phyloP scores from a whole-genome alignment of 331 rosid species.

The Acacia concinna region DNA sequence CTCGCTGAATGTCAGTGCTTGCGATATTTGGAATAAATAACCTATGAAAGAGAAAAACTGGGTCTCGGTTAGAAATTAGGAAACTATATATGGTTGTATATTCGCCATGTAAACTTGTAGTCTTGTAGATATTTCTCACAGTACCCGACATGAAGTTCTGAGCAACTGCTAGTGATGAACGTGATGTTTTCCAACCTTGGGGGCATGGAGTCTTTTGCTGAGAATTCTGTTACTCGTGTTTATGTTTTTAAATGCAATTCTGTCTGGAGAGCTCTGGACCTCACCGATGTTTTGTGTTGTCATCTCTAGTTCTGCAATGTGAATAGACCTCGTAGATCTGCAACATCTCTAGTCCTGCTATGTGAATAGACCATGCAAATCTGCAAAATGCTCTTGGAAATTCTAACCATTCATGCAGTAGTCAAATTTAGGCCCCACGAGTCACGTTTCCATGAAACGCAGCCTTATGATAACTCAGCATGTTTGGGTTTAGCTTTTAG shows the following conservation, averaged over 20 bases:
- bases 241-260: background rate
- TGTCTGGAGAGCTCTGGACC: background rate
- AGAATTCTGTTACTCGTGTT: constrained; percentile 1
- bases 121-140: constrained; percentile 42
- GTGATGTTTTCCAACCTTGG: constrained; percentile 4
- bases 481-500: no score
- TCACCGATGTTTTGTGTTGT: background rate
- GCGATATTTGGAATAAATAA: constrained; percentile 48
- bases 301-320: background rate
- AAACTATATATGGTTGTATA: constrained; percentile 52
- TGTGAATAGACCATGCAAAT: background rate
- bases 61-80: constrained; percentile 34
- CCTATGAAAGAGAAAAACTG: constrained; percentile 28
- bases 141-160: constrained; percentile 21
- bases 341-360: background rate
- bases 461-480: background rate
- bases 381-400: background rate
- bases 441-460: background rate
- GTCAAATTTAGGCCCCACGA: background rate
- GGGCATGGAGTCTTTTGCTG: background rate
- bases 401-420: background rate
- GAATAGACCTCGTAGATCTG: background rate
- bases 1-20: constrained; percentile 36
- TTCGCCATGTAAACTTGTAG: constrained; percentile 42
- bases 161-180: constrained; percentile 3